A percentile compares a stretch with the other conserved stretches of the same genome.
These are phyloP conservation scores for Tetrastigma voinierianum DNA, from an alignment of 164 flowering plant species.

Conservation along the genomic window DNA sequence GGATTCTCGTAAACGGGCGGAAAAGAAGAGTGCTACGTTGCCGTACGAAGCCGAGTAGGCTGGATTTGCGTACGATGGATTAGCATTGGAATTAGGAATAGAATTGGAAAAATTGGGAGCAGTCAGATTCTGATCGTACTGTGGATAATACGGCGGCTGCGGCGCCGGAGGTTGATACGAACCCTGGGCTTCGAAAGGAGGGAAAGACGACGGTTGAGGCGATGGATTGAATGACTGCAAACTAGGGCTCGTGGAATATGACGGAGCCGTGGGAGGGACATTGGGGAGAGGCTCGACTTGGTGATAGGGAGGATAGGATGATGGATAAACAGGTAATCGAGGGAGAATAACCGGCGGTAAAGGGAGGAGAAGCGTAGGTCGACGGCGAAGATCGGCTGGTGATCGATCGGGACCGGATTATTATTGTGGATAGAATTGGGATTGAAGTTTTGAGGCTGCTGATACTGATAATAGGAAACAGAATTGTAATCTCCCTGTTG, in stretches of 20 bases:
- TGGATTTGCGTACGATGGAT: constrained; percentile 23
- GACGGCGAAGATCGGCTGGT: constrained; percentile 17
- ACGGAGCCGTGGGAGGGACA: constrained; percentile 38
- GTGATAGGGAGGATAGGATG: constrained; percentile 32
- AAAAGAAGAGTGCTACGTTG: constrained; percentile 21
- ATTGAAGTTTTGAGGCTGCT: constrained; percentile 28
- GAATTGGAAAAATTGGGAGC: constrained; percentile 31
- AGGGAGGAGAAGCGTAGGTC: constrained; percentile 86
- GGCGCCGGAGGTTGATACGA: constrained; percentile 30
- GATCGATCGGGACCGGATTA: constrained; percentile 7
- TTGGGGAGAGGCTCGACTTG: constrained; percentile 44
- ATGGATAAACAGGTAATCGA: constrained; percentile 37
- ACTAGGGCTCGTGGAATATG: constrained; percentile 26
- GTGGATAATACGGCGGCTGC: constrained; percentile 33
- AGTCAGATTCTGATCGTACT: constrained; percentile 55
- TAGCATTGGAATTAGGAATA: constrained; percentile 22
- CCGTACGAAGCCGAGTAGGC: constrained; percentile 19
- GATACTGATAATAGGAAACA: constrained; percentile 30
- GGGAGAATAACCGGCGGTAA: constrained; percentile 38
- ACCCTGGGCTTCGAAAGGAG: constrained; percentile 32
- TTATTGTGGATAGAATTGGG: constrained; percentile 23
- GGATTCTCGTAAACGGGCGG: constrained; percentile 33
- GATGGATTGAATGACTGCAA: constrained; percentile 26
- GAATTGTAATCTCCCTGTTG: constrained; percentile 52
- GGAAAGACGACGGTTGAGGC: constrained; percentile 30